Percentiles rank a stretch among this genome's conserved stretches.
Conservation (phyloP, 306 rosid species). For the Acacia acuminata region DNA sequence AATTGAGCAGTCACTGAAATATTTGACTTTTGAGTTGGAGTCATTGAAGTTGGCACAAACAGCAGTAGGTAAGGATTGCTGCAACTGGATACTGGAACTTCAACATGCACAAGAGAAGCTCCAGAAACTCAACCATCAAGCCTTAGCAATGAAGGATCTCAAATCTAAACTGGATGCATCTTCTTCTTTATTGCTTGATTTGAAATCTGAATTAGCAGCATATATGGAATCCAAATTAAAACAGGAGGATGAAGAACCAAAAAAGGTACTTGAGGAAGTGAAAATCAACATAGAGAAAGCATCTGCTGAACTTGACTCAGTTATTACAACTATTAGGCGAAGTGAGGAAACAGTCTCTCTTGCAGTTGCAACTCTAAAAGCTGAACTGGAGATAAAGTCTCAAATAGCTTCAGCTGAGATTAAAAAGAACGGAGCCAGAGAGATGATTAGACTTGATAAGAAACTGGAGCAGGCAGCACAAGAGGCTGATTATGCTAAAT, state of each 20-base stretch:
- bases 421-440: constrained; percentile 72
- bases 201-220: constrained; percentile 76
- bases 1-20: constrained; percentile 72
- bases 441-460: constrained; percentile 70
- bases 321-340: constrained; percentile 51
- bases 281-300: constrained; percentile 73
- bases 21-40: constrained; percentile 74
- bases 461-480: constrained; percentile 67
- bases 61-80: constrained; percentile 62
- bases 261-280: constrained; percentile 67
- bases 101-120: constrained; percentile 75
- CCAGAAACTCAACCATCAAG: constrained; percentile 60
- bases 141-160: constrained; percentile 60
- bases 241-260: constrained; percentile 40
- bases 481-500: constrained; percentile 76
- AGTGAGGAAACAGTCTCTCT: constrained; percentile 76
- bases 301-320: constrained; percentile 59
- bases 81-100: constrained; percentile 63
- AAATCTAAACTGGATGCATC: constrained; percentile 75
- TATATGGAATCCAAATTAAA: constrained; percentile 76
- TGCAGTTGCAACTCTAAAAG: constrained; percentile 58
- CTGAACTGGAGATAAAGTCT: constrained; percentile 61
- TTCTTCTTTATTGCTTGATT: constrained; percentile 61
- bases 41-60: constrained; percentile 60
- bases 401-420: constrained; percentile 56